Evolutionary conservation across 2,329 filamentous ascomycete genomes (phyloP).

Genomic region (Ophiocordyceps sinensis): DNA sequence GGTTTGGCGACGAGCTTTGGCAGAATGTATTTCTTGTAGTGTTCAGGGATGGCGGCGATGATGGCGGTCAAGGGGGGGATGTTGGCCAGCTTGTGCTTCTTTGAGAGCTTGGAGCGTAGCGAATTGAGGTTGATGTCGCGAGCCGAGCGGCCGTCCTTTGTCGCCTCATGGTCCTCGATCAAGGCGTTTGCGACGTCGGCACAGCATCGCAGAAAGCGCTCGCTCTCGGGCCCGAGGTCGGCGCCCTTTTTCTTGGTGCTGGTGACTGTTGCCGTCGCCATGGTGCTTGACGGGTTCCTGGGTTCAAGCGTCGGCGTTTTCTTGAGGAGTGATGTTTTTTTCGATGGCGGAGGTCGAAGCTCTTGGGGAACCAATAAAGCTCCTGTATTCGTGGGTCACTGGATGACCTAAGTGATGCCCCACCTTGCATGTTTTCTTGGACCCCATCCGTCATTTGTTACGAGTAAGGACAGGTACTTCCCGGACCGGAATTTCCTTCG

Average conservation of each 20-base stretch:
- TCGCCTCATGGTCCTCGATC: slow-evolving; percentile 84
- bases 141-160: slow-evolving; percentile 57
- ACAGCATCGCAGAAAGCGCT: slow-evolving; percentile 85
- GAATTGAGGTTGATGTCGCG: slow-evolving; percentile 90
- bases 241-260: slow-evolving; percentile 52
- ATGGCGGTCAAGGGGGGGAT: slow-evolving; percentile 92
- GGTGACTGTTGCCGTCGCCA: slow-evolving; percentile 42
- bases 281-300: slow-evolving; percentile 7
- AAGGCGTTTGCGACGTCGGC: slow-evolving; percentile 88
- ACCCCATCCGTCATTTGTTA: no score
- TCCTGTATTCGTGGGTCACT: no score
- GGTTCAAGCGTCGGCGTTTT: background rate
- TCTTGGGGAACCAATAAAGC: no score
- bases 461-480: no score
- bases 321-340: background rate
- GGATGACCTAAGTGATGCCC: no score
- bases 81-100: slow-evolving; percentile 79
- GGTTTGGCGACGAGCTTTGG: slow-evolving; percentile 95
- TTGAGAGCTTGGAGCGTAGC: slow-evolving; percentile 72
- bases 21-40: slow-evolving; percentile 98
- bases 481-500: no score
- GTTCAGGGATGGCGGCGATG: slow-evolving; percentile 95
- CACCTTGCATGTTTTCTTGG: no score
- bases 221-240: slow-evolving; percentile 80
- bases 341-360: background rate